Evolutionary conservation across 805 yeast species (phyloP).

Genomic region (Candida ascalaphidarum): DNA sequence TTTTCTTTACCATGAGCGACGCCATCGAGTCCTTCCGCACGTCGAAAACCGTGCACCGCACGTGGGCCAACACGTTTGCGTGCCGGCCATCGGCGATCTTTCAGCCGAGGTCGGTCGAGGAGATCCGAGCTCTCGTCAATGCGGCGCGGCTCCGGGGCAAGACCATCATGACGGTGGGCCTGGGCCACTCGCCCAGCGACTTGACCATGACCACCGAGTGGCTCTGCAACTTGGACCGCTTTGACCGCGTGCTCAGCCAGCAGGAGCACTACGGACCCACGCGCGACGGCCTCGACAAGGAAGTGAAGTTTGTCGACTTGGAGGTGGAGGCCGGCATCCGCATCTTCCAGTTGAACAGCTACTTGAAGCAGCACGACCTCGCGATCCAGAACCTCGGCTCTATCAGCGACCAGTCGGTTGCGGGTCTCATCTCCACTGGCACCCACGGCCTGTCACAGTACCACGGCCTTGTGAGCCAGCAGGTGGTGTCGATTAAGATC

Average conservation of each 20-base stretch:
- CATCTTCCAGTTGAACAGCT: constrained; percentile 62
- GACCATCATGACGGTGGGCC: constrained; percentile 78
- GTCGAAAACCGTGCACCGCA: constrained; percentile 40
- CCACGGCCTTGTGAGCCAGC: constrained; percentile 87
- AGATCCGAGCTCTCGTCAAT: constrained; percentile 57
- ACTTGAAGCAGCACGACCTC: constrained; percentile 52
- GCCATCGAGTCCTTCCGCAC: constrained; percentile 25
- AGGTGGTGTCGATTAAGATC: constrained; percentile 68
- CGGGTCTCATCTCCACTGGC: constrained; percentile 95
- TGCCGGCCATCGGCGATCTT: constrained; percentile 71
- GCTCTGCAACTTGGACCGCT: constrained; percentile 78
- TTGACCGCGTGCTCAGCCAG: constrained; percentile 45
- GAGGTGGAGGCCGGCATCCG: constrained; percentile 94
- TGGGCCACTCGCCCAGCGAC: constrained; percentile 93
- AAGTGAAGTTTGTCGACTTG: constrained; percentile 70
- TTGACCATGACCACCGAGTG: constrained; percentile 83
- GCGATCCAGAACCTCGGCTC: constrained; percentile 92
- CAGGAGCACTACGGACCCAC: constrained; percentile 37
- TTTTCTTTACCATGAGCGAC: constrained; percentile 12
- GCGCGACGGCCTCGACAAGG: constrained; percentile 10
- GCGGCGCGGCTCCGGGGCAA: constrained; percentile 51
- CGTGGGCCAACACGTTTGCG: constrained; percentile 89
- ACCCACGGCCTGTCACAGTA: constrained; percentile 93
- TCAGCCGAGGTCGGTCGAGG: constrained; percentile 68
- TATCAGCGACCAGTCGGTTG: constrained; percentile 86